Percentiles rank a stretch among this genome's conserved stretches.
Evolutionary conservation across 1,139 yeast genomes (phyloP).

Genomic region (Candida glucosophila): DNA sequence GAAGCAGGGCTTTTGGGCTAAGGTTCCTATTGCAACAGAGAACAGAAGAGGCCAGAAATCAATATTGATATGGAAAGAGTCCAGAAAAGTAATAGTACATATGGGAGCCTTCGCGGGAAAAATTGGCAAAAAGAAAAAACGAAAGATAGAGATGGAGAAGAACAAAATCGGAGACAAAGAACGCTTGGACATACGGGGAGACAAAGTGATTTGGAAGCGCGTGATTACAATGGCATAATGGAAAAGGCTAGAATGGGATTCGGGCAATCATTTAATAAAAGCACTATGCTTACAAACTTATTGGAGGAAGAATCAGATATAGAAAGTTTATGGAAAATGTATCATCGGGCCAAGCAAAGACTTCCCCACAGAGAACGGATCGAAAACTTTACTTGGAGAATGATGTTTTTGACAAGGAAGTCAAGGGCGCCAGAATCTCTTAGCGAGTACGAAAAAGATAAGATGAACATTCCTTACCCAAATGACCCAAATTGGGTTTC

Average conservation of each 20-base stretch:
- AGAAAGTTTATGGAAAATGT: slow-evolving; percentile 74
- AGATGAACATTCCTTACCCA: slow-evolving; percentile 1
- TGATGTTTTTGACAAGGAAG: slow-evolving; percentile 52
- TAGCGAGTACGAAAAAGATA: background rate
- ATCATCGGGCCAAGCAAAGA: slow-evolving; percentile 68
- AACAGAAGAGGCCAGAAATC: background rate
- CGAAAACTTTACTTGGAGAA: slow-evolving; percentile 80
- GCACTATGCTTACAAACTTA: slow-evolving; percentile 1
- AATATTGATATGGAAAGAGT: background rate
- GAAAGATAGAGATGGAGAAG: too few species aligned
- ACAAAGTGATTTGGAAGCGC: background rate
- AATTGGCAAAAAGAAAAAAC: background rate
- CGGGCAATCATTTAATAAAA: too few species aligned
- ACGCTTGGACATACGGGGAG: slow-evolving; percentile 1
- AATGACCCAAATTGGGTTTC: slow-evolving; percentile 22
- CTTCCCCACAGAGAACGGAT: slow-evolving; percentile 67
- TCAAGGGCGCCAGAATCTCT: background rate
- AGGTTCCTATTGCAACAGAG: background rate
- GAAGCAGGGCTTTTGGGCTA: too few species aligned
- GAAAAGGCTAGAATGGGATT: too few species aligned
- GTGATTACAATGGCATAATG: too few species aligned
- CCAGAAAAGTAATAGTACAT: background rate
- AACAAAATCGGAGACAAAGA: background rate
- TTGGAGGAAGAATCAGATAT: slow-evolving; percentile 14
- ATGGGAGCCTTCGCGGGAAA: background rate